Base-by-base conservation (phyloP, 305 asterid genomes). In the Fraxinus latifolia region DNA sequence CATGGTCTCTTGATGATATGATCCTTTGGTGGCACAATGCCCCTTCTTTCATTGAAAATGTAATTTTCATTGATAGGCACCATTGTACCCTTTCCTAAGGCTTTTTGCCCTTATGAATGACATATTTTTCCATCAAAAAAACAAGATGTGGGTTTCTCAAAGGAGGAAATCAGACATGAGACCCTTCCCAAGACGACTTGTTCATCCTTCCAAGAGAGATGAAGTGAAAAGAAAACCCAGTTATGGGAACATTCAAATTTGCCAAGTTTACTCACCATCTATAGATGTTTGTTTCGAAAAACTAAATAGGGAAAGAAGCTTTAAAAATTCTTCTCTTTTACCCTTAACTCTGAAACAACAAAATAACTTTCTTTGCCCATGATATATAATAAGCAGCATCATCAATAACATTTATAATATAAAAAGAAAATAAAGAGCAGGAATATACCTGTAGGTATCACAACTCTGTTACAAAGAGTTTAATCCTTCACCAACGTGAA, bases 401-500 rank as follows among this genome's bases (percentile, higher is more conserved):
- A 34, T 21, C 36, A 67, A 21, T 47, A 70, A 19, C 23, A 37
- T 44, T 32, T 55, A 32, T 32, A 31, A 50, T 2, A 31, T 23
- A 34, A 5, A 75, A 21, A 23, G 27, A 82, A n/a, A 53, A 53
- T 53, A 53, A 53, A 3, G 55, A 32, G 79, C 32, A 62, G 27
- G 78, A 70, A 6, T 9, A 44, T 87, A 92, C 97, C 97, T 89
- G 90, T 89, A 88, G 92, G 95, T 86, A 85, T 88, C 74, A 37
- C 87, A 92, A 91, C 87, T 83, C 89, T 68, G 82, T 85, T 86
- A 83, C 84, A 42, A 82, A 89, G 88, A 89, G 87, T 85, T 85
- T 79, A 86, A 83, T 87, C 94, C 91, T 85, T 90, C 91, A 90
- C 93, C 97, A 91, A 91, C 89, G 86, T 71, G 90, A 87, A 89